phyloP scores from a whole-genome alignment of 805 yeast species.

The Candida sphagnicola region DNA sequence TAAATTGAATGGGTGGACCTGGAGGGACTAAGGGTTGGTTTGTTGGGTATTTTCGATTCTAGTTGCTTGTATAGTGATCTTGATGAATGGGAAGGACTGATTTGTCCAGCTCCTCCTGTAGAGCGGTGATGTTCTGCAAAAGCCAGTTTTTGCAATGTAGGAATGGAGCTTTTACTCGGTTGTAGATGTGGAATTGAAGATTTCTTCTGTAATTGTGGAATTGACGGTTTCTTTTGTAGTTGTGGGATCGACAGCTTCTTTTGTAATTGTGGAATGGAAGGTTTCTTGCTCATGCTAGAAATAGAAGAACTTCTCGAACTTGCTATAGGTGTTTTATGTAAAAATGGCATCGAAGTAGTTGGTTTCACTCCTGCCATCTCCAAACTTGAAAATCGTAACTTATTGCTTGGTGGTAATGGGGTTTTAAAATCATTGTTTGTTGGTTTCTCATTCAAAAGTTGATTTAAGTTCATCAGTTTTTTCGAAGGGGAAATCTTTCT shows the following conservation, averaged over 20 bases:
- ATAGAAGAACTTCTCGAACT: conserved; percentile 12
- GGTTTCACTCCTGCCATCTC: conserved; percentile 34
- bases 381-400: conserved; percentile 24
- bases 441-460: conserved; percentile 19
- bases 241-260: conserved; percentile 10
- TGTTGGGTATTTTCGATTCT: conserved; percentile 4
- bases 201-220: conserved; percentile 11
- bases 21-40: conserved; percentile 7
- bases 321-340: conserved; percentile 11
- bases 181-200: conserved; percentile 13
- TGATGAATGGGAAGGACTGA: background rate
- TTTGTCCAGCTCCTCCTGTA: too few relatives aligned
- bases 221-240: conserved; percentile 11
- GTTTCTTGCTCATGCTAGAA: conserved; percentile 15
- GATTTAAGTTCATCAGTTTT: conserved; percentile 34
- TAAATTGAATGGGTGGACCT: conserved; percentile 3
- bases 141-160: conserved; percentile 9
- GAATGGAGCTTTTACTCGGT: conserved; percentile 9
- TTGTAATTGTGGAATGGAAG: conserved; percentile 10
- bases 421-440: conserved; percentile 16
- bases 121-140: background rate
- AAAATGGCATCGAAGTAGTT: too few relatives aligned
- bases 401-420: conserved; percentile 23
- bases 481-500: conserved; percentile 39
- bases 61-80: background rate